Percentiles rank a stretch among this genome's conserved stretches.
Conservation (phyloP, 2,329 filamentous ascomycete species). For the Pseudodiploospora longispora region DNA sequence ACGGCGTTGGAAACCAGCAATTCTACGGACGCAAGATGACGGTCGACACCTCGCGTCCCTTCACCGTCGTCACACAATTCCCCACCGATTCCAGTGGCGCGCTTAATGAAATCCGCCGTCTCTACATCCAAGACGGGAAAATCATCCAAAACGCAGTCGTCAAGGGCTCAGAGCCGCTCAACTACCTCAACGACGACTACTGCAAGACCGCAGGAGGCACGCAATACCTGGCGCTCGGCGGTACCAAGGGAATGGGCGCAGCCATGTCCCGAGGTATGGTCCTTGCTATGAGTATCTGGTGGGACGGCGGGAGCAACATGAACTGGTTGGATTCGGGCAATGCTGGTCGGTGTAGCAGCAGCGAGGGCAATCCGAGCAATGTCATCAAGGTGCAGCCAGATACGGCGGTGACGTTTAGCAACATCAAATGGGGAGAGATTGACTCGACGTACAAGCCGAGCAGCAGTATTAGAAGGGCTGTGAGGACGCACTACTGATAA, state of each 20-base stretch:
- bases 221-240: slow-evolving; percentile 29
- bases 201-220: slow-evolving; percentile 24
- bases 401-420: slow-evolving; percentile 45
- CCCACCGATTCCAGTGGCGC: slow-evolving; percentile 27
- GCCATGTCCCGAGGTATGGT: slow-evolving; percentile 41
- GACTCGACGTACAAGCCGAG: slow-evolving; percentile 31
- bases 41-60: slow-evolving; percentile 29
- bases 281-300: slow-evolving; percentile 45
- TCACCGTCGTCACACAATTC: slow-evolving; percentile 45
- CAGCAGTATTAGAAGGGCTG: too few relatives aligned
- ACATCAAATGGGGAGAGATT: slow-evolving; percentile 54
- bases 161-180: slow-evolving; percentile 19
- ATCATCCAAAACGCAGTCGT: slow-evolving; percentile 10
- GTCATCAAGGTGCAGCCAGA: slow-evolving; percentile 39
- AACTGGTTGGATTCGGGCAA: slow-evolving; percentile 41
- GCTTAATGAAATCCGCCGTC: slow-evolving; percentile 41
- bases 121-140: slow-evolving; percentile 32
- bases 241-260: slow-evolving; percentile 35
- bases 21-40: slow-evolving; percentile 25
- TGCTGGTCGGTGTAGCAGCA: slow-evolving; percentile 44
- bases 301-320: slow-evolving; percentile 44
- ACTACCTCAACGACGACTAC: slow-evolving; percentile 28
- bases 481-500: too few relatives aligned
- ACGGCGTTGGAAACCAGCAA: slow-evolving; percentile 19
- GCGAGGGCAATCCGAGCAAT: slow-evolving; percentile 41